Evolutionary conservation across 768 basidiomycete genomes (phyloP), one percentile per base, ranked within the genome.

Genomic region (Grammothele lineata): DNA sequence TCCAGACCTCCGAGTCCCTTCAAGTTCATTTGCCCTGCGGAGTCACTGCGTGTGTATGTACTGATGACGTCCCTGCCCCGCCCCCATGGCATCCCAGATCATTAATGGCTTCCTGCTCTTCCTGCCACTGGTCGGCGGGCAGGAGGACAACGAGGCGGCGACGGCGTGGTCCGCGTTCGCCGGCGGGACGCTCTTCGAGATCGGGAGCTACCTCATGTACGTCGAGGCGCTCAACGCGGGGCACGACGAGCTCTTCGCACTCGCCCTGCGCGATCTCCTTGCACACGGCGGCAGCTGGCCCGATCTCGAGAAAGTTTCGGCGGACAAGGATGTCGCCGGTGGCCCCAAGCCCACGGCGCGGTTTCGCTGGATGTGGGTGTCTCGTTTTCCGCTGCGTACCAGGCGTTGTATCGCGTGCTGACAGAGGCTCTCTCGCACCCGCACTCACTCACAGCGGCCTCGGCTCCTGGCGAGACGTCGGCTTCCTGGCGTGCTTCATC

Each of bases 111-210:
- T 79, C 53, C 56, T 72, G 36, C 68, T 72, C 4, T 79, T 77
- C 57, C 69, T 79, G 4, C 80, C 80, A 0, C 66, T 75, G 43
- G 53, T 70, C 25, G 52, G 61, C 51, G 48, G 62, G 57, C 47
- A 48, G 8, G 54, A 64, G 24, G 58, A 65, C 47, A 27, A 45
- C 44, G 45, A 45, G 30, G 47, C 53, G 8, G 62, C 59, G 1
- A 63, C 71, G 5, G 69, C 66, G 2, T 72, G 75, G 9, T 76
- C 74, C 61, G 79, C 77, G 0, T 83, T 76, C 58, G 49, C 77
- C 1, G 82, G 82, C 2, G 81, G 78, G 1, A 76, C 77, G 2
- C 65, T 80, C n/a, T 84, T 84, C 66, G 75, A 76, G 48, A 45
- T 79, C 41, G 80, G 80, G 11, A 69, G 76, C 1, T 67, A 79